Evolutionary conservation across 306 rosid genomes (phyloP), one percentile per base, ranked within the genome.

Genomic region (Prunus mira): DNA sequence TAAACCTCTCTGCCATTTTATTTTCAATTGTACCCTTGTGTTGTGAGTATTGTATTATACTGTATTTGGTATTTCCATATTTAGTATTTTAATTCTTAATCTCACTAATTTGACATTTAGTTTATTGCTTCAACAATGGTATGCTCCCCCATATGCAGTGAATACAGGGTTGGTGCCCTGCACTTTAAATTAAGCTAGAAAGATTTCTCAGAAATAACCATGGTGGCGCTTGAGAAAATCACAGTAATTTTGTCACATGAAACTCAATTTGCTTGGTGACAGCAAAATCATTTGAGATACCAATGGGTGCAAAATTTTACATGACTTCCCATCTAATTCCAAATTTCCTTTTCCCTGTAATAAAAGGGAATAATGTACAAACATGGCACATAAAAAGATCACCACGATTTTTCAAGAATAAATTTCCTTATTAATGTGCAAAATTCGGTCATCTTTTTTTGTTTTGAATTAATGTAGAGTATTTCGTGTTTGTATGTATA

Each of bases 221-320:
- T 18, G 54, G 75, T 68, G 72, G 72, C 75, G 70, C 72, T 78
- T 73, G 68, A 54, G 41, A 75, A 65, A 68, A 81, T 75, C 19
- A 56, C 30, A 67, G 27, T 65, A 72, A 75, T 83, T 60, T 86
- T 45, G 68, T 67, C 45, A 22, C 71, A 38, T 76, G 77, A 63
- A 79, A 58, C 41, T 58, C 74, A 60, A 60, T 50, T 67, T 19
- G 1, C 7, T 19, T 27, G n/a, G 27, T 43, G 46, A 27, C n/a
- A 49, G 60, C 78, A 14, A 41, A 20, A 51, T 51, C 41, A 43
- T 67, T 61, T 54, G 69, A 80, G 56, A 71, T 43, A 46, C 73
- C 65, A 45, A 32, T 22, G 24, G 86, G 50, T 71, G 64, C 79
- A 80, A 65, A 73, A 4, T 72, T 83, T 83, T 80, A 79, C 78